Conservation (phyloP, 2,329 filamentous ascomycete species). For the Colletotrichum costaricense region DNA sequence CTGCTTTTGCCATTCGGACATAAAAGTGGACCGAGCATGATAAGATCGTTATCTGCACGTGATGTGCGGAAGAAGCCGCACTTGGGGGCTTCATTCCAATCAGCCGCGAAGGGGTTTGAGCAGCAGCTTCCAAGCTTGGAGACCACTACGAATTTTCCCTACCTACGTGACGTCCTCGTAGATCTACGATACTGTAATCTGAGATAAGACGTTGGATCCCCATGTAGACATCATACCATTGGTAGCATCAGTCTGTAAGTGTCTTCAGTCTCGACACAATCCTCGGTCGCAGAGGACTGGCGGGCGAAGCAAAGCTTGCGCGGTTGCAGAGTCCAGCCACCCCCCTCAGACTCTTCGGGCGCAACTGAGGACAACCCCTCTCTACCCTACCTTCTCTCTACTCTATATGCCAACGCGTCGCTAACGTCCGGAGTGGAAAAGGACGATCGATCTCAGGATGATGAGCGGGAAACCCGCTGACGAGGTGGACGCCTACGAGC, state of each 20-base stretch:
- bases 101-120: constrained; percentile 32
- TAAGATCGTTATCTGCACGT: constrained; percentile 27
- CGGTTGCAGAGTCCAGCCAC: constrained; percentile 14
- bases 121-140: constrained; percentile 21
- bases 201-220: not conserved
- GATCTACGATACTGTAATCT: not conserved
- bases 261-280: not conserved
- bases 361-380: constrained; percentile 7
- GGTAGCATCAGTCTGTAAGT: constrained; percentile 33
- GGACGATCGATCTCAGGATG: constrained; percentile 34
- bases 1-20: not conserved
- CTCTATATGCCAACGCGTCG: not conserved
- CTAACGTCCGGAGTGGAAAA: constrained; percentile 6
- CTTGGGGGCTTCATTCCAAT: constrained; percentile 16
- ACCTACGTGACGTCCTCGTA: constrained; percentile 14
- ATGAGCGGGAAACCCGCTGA: constrained; percentile 37
- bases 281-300: not conserved
- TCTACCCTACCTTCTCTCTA: not conserved
- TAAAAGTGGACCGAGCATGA: not conserved
- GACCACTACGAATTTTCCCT: constrained; percentile 26
- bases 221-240: constrained; percentile 25
- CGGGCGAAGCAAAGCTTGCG: constrained; percentile 30
- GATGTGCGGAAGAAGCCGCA: constrained; percentile 24
- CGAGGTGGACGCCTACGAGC: constrained; percentile 41
- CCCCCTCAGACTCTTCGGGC: constrained; percentile 23